These are phyloP conservation scores for Paecilomyces variotii DNA, from an alignment of 2,329 filamentous ascomycete species.

Conservation along the genomic window DNA sequence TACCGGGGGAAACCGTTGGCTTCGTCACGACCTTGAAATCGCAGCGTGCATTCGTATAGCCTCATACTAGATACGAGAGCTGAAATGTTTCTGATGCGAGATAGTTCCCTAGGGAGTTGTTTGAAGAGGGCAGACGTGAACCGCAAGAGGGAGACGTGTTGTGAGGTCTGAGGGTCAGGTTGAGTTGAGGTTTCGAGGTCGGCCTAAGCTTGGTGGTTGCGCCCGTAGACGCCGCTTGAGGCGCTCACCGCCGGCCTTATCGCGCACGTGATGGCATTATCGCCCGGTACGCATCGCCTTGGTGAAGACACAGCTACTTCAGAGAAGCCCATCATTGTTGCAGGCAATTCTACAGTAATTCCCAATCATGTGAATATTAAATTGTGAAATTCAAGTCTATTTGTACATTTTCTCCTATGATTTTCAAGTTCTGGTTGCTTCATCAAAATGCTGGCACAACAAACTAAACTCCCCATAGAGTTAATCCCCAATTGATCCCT, in stretches of 20 bases:
- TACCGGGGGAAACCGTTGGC: background rate
- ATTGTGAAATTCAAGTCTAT: background rate
- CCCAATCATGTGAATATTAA: too few relatives aligned
- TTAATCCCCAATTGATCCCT: background rate
- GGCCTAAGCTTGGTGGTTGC: background rate
- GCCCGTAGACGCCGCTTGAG: background rate
- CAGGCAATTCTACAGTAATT: background rate
- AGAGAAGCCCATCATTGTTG: slow-evolving; percentile 5
- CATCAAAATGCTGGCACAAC: too few relatives aligned
- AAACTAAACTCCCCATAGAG: background rate
- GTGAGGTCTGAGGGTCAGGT: background rate
- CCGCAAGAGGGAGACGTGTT: slow-evolving; percentile 1
- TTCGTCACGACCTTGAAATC: background rate
- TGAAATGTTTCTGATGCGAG: background rate
- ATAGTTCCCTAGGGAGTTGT: slow-evolving; percentile 2
- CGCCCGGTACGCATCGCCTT: background rate
- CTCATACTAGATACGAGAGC: background rate
- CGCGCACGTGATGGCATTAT: background rate
- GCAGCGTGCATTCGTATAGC: background rate
- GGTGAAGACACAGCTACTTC: slow-evolving; percentile 1
- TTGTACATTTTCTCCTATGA: background rate
- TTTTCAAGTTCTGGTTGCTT: too few relatives aligned
- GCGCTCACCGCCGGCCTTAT: background rate
- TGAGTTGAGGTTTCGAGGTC: slow-evolving; percentile 2
- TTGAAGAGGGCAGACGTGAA: slow-evolving; percentile 2